phyloP scores from a whole-genome alignment of 2,329 filamentous ascomycete species.

The Fusarium fracticaudum region DNA sequence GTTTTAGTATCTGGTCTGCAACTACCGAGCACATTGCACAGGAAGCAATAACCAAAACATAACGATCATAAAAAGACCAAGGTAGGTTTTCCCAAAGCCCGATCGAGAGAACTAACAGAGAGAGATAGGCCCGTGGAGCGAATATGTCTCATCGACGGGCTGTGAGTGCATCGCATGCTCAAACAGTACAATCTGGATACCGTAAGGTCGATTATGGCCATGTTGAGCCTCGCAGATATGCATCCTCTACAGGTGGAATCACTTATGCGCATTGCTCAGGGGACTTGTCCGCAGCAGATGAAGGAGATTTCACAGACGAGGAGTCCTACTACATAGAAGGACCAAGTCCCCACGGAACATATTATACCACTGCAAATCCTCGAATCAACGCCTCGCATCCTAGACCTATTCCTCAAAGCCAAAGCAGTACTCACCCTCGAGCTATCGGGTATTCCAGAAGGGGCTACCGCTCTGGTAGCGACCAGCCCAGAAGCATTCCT shows the following conservation, averaged over 20 bases:
- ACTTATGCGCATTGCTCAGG: neutral
- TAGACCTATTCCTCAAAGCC: neutral
- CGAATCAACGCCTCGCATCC: neutral
- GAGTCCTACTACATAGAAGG: constrained; percentile 4
- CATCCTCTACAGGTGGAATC: neutral
- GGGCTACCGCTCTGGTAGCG: neutral
- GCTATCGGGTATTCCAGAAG: neutral
- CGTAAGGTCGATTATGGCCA: neutral
- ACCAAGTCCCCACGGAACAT: constrained; percentile 13
- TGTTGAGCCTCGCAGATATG: neutral
- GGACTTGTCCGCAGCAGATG: neutral
- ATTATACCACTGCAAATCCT: constrained; percentile 8
- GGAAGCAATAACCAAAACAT: neutral
- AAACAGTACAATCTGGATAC: neutral
- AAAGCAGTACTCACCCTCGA: neutral
- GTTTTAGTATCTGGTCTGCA: constrained; percentile 2
- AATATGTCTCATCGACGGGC: constrained; percentile 19
- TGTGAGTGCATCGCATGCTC: constrained; percentile 2
- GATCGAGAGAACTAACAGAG: constrained; percentile 23
- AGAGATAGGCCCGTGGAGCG: neutral
- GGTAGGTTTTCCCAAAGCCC: constrained; percentile 16
- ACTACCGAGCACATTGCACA: constrained; percentile 31
- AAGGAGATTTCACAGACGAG: constrained; percentile 8
- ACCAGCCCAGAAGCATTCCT: constrained; percentile 1
- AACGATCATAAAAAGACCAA: neutral